These are phyloP conservation scores for Trifolium dubium DNA, from an alignment of 306 rosid species.

Conservation along the genomic window DNA sequence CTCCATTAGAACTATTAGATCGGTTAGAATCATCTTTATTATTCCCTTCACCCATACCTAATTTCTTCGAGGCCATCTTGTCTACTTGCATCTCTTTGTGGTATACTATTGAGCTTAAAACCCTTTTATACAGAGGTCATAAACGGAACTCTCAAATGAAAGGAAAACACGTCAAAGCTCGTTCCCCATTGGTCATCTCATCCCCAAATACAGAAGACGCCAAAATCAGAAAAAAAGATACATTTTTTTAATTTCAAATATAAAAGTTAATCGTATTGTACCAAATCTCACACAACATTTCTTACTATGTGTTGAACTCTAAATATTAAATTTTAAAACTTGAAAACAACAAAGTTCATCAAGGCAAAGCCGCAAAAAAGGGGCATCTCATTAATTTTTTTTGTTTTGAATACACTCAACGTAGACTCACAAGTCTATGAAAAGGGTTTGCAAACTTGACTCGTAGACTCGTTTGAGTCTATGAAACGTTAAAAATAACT, in stretches of 20 bases:
- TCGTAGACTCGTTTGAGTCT: too few relatives aligned
- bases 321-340: too few relatives aligned
- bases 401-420: neutral
- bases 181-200: neutral
- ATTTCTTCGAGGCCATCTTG: neutral
- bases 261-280: neutral
- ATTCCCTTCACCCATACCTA: neutral
- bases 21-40: neutral
- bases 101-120: neutral
- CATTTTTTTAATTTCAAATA: neutral
- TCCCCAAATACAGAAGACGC: neutral
- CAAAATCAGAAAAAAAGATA: neutral
- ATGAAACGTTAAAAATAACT: too few relatives aligned
- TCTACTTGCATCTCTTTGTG: neutral
- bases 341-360: neutral
- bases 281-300: too few relatives aligned
- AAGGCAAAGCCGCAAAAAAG: neutral
- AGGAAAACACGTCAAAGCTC: neutral
- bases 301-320: too few relatives aligned
- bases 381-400: neutral
- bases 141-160: neutral
- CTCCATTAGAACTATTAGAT: neutral
- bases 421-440: too few relatives aligned
- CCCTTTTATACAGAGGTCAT: conserved; percentile 1
- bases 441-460: too few relatives aligned